Percentiles rank a stretch among this genome's conserved stretches.
These are phyloP conservation scores for Penicillium paxilli DNA, from an alignment of 495 filamentous ascomycete species.

Conservation along the genomic window DNA sequence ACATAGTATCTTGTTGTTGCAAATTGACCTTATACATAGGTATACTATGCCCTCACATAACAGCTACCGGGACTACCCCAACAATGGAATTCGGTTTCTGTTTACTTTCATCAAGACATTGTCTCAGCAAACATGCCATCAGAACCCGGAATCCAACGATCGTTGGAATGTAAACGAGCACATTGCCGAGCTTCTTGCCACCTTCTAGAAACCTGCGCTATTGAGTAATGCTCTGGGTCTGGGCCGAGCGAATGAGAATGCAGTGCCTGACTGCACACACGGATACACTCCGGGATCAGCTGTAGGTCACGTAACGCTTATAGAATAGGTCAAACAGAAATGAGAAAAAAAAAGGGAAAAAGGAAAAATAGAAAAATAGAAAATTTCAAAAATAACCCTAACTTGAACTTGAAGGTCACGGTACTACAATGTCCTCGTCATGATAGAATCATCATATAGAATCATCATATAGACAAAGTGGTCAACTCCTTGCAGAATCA, in stretches of 20 bases:
- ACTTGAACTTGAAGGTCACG: too few species aligned
- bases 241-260: conserved; percentile 19
- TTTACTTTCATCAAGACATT: neutral
- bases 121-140: conserved; percentile 6
- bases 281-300: conserved; percentile 14
- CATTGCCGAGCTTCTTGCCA: conserved; percentile 21
- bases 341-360: too few species aligned
- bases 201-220: conserved; percentile 31
- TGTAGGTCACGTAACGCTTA: neutral
- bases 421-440: neutral
- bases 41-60: neutral
- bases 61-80: neutral
- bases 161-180: conserved; percentile 14
- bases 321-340: too few species aligned
- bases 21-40: neutral
- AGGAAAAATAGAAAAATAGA: too few species aligned
- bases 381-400: too few species aligned
- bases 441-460: neutral
- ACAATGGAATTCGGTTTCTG: neutral
- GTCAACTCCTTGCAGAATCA: too few species aligned
- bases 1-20: too few species aligned
- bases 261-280: conserved; percentile 14
- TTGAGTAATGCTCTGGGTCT: conserved; percentile 19
- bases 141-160: neutral
- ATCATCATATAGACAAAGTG: too few species aligned